phyloP scores from a whole-genome alignment of 768 basidiomycete genomes.

The Pisolithus sp. region DNA sequence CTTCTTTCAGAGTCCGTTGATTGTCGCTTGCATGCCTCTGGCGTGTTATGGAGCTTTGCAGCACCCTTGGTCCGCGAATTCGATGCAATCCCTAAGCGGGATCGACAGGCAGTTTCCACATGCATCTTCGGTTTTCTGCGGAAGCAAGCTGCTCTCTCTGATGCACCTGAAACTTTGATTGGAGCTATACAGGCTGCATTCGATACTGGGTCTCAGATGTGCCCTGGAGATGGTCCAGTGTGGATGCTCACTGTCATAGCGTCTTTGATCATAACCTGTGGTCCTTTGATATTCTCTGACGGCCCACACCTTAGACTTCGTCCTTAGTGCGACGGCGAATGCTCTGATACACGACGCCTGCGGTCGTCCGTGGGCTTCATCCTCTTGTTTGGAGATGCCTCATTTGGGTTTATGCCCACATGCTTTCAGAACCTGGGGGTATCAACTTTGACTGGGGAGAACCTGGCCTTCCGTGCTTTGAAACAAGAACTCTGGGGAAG shows the following conservation, averaged over 20 bases:
- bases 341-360: slow-evolving; percentile 30
- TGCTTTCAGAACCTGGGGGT: slow-evolving; percentile 22
- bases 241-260: slow-evolving; percentile 43
- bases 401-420: slow-evolving; percentile 48
- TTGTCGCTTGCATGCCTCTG: slow-evolving; percentile 17
- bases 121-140: slow-evolving; percentile 23
- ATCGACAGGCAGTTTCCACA: slow-evolving; percentile 21
- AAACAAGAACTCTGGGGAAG: slow-evolving; percentile 42
- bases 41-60: slow-evolving; percentile 21
- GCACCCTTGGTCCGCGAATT: slow-evolving; percentile 22
- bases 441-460: slow-evolving; percentile 22
- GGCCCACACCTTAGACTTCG: slow-evolving; percentile 31
- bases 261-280: slow-evolving; percentile 43
- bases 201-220: slow-evolving; percentile 12
- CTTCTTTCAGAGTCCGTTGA: slow-evolving; percentile 11
- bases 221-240: slow-evolving; percentile 25
- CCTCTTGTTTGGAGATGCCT: slow-evolving; percentile 47
- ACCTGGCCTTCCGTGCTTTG: slow-evolving; percentile 37
- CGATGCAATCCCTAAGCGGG: slow-evolving; percentile 23
- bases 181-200: slow-evolving; percentile 25
- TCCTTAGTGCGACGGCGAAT: slow-evolving; percentile 30
- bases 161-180: slow-evolving; percentile 14
- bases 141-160: slow-evolving; percentile 3
- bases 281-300: slow-evolving; percentile 37
- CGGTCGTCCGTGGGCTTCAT: slow-evolving; percentile 32